Evolutionary conservation across 768 basidiomycete species (phyloP).

Genomic region (Ramaria rubella): DNA sequence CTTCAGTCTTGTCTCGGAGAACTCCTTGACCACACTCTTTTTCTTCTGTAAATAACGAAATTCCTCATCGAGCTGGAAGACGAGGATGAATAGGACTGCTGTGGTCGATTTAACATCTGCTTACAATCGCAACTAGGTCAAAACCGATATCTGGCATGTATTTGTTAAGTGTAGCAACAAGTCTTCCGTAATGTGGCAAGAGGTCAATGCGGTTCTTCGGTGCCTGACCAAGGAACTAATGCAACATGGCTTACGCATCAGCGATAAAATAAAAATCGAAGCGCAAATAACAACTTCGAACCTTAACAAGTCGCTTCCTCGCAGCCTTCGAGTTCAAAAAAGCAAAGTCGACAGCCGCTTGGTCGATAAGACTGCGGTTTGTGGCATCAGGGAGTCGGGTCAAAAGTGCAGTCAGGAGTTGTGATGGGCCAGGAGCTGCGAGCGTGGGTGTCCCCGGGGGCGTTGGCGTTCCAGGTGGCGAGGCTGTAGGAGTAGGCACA

Average conservation of each 20-base stretch:
- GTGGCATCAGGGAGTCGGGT: slow-evolving; percentile 92
- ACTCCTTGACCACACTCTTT: slow-evolving; percentile 86
- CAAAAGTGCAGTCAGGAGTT: slow-evolving; percentile 84
- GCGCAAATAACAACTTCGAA: slow-evolving; percentile 27
- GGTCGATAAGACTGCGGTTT: slow-evolving; percentile 83
- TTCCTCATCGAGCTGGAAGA: slow-evolving; percentile 85
- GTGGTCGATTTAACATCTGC: slow-evolving; percentile 20
- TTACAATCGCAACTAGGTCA: slow-evolving; percentile 73
- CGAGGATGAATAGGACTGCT: background rate
- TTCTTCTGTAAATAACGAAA: slow-evolving; percentile 93
- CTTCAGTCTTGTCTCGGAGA: slow-evolving; percentile 80
- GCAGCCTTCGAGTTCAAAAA: slow-evolving; percentile 96
- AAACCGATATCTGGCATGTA: slow-evolving; percentile 93
- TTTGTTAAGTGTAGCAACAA: slow-evolving; percentile 79
- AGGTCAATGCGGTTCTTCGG: slow-evolving; percentile 87
- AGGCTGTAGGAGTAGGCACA: slow-evolving; percentile 56
- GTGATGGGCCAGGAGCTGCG: slow-evolving; percentile 80
- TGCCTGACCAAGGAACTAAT: slow-evolving; percentile 72
- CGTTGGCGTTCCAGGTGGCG: slow-evolving; percentile 55
- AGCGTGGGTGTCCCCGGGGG: slow-evolving; percentile 60
- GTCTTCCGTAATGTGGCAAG: slow-evolving; percentile 85
- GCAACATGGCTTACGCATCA: background rate
- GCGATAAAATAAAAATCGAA: slow-evolving; percentile 3
- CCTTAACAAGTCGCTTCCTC: slow-evolving; percentile 84
- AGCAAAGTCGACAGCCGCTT: slow-evolving; percentile 92